Evolutionary conservation across 2,329 filamentous ascomycete genomes (phyloP).

Genomic region (Xenoacremonium recifei): DNA sequence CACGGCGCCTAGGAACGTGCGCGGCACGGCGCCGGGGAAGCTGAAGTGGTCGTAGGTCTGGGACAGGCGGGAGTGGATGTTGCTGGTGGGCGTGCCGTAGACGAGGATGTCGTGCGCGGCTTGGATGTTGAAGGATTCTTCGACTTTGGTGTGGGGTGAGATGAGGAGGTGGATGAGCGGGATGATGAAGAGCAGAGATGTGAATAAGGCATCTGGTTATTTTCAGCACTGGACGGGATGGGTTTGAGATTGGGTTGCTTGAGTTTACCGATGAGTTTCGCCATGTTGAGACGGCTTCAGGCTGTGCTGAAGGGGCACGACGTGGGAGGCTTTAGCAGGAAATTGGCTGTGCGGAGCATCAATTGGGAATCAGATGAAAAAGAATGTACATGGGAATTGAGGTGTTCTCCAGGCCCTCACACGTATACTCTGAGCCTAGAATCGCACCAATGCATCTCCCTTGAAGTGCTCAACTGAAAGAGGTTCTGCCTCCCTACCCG

Average conservation of each 20-base stretch:
- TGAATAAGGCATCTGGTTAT: not conserved
- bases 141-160: conserved; percentile 93
- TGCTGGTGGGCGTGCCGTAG: conserved; percentile 69
- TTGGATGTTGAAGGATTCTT: conserved; percentile 98
- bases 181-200: conserved; percentile 47
- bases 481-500: too few species aligned
- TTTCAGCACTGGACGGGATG: not conserved
- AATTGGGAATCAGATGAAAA: too few species aligned
- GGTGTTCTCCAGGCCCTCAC: too few species aligned
- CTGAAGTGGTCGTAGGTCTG: conserved; percentile 81
- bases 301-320: not conserved
- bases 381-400: not conserved
- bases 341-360: too few species aligned
- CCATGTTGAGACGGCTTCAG: conserved; percentile 20
- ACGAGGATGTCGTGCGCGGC: conserved; percentile 85
- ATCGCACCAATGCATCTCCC: too few species aligned
- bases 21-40: conserved; percentile 88
- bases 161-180: conserved; percentile 67
- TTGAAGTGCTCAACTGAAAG: too few species aligned
- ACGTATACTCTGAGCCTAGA: too few species aligned
- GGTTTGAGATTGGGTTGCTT: not conserved
- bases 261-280: conserved; percentile 16
- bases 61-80: conserved; percentile 53
- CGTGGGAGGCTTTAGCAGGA: not conserved
- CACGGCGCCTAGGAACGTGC: conserved; percentile 83